Conservation (phyloP, 225 moss, liverwort and hornwort species). For the Lunularia cruciata region DNA sequence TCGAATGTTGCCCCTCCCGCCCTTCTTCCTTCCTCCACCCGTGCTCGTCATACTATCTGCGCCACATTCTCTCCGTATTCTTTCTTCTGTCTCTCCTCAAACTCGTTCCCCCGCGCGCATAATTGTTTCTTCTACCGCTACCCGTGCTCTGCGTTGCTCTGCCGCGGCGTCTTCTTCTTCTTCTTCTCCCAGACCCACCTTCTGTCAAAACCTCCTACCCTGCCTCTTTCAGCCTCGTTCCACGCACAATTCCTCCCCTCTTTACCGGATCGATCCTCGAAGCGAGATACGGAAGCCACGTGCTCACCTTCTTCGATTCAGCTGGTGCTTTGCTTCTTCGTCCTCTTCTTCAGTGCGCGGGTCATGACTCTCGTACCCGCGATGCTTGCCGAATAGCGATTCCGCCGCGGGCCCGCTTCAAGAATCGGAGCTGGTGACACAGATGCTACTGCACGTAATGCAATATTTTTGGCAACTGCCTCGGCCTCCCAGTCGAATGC, state of each 20-base stretch:
- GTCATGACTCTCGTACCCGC: constrained; percentile 10
- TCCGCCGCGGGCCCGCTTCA: background rate
- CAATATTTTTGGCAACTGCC: background rate
- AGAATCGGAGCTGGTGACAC: background rate
- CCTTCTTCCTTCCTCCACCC: background rate
- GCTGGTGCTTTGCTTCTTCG: background rate
- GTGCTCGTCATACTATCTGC: background rate
- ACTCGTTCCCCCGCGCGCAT: background rate
- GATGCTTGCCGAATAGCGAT: constrained; percentile 8
- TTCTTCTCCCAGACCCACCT: background rate
- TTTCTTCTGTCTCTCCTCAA: background rate
- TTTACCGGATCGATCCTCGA: background rate
- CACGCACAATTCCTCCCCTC: background rate
- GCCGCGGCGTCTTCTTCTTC: background rate
- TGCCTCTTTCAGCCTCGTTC: background rate
- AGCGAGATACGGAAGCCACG: background rate
- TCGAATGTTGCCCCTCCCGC: background rate
- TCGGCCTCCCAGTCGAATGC: background rate
- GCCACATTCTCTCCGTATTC: background rate
- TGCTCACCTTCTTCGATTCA: background rate
- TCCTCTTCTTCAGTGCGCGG: constrained; percentile 4
- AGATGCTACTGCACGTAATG: background rate
- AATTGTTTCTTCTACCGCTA: background rate
- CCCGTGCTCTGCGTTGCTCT: background rate
- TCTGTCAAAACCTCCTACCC: background rate